Percentiles rank a stretch among this genome's conserved stretches.
phyloP scores from a whole-genome alignment of 2,329 filamentous ascomycete species.

The Fusarium sp. region DNA sequence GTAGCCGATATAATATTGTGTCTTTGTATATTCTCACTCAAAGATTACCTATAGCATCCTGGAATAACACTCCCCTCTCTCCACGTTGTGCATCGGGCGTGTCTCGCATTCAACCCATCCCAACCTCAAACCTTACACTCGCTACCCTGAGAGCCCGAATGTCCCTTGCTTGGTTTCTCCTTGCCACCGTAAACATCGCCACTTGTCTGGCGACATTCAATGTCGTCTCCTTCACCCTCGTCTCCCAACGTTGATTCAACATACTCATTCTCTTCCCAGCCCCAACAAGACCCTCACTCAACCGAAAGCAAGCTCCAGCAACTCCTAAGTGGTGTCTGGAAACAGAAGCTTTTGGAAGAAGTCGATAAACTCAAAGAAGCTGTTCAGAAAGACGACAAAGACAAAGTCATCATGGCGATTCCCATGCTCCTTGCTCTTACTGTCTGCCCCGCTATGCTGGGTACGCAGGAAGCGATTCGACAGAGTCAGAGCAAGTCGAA shows the following conservation, averaged over 20 bases:
- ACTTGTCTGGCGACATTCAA: slow-evolving; percentile 34
- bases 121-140: neutral
- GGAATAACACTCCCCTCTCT: slow-evolving; percentile 27
- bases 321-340: slow-evolving; percentile 41
- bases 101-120: slow-evolving; percentile 31
- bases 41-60: slow-evolving; percentile 22
- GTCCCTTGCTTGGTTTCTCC: slow-evolving; percentile 29
- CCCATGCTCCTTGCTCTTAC: slow-evolving; percentile 48
- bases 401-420: slow-evolving; percentile 47
- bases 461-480: slow-evolving; percentile 60
- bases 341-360: slow-evolving; percentile 44
- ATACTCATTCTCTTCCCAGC: slow-evolving; percentile 20
- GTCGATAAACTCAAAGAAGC: slow-evolving; percentile 46
- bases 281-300: slow-evolving; percentile 22
- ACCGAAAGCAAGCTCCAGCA: slow-evolving; percentile 38
- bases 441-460: slow-evolving; percentile 56
- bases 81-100: slow-evolving; percentile 8
- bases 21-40: slow-evolving; percentile 28
- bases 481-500: slow-evolving; percentile 60
- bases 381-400: slow-evolving; percentile 44
- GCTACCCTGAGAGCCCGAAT: slow-evolving; percentile 7
- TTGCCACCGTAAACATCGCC: slow-evolving; percentile 33
- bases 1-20: slow-evolving; percentile 22
- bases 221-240: slow-evolving; percentile 36
- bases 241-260: slow-evolving; percentile 23